These are phyloP conservation scores for Leptographium flavum DNA, from an alignment of 2,329 filamentous ascomycete species.

Conservation along the genomic window DNA sequence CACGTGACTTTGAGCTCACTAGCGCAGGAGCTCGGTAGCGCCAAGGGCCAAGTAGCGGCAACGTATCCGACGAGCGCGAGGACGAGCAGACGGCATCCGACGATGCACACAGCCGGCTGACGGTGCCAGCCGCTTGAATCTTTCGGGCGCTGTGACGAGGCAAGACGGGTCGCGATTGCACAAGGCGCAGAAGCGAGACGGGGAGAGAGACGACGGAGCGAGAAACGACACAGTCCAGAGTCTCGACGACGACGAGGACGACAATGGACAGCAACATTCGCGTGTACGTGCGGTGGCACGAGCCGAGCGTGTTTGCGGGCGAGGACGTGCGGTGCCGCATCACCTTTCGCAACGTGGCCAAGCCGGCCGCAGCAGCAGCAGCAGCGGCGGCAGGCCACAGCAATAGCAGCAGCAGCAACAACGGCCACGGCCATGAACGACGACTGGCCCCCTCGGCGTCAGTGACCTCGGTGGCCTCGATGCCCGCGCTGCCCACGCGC, in stretches of 20 bases:
- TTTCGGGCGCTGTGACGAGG: no score
- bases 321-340: slow-evolving; percentile 93
- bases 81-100: not conserved
- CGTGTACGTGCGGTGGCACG: slow-evolving; percentile 90
- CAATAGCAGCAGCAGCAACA: slow-evolving; percentile 11
- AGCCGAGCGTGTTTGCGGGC: slow-evolving; percentile 88
- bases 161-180: no score
- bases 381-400: not conserved
- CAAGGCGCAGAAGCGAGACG: not conserved
- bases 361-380: slow-evolving; percentile 10
- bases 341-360: slow-evolving; percentile 75
- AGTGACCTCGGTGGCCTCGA: not conserved
- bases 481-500: not conserved
- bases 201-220: no score
- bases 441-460: not conserved
- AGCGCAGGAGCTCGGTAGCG: not conserved
- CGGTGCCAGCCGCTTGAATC: no score
- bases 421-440: not conserved
- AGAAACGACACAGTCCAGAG: not conserved
- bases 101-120: slow-evolving; percentile 1
- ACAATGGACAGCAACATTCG: slow-evolving; percentile 50
- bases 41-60: no score
- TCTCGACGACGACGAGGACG: not conserved
- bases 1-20: no score
- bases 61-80: no score